phyloP scores from a whole-genome alignment of 1,284 basidiomycete genomes.

The Golubevia pallescens region DNA sequence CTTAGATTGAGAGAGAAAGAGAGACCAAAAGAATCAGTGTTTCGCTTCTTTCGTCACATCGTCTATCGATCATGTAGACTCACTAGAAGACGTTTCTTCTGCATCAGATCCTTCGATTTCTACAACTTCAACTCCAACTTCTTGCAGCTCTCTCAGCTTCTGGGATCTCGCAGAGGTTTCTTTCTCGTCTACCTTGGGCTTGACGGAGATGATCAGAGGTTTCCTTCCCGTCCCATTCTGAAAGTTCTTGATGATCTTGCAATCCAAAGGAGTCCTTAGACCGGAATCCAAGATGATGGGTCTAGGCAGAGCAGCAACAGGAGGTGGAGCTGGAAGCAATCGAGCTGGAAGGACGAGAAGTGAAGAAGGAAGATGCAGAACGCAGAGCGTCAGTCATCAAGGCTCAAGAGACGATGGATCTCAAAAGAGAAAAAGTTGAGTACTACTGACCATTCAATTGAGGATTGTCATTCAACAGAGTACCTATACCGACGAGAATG shows the following conservation, averaged over 20 bases:
- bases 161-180: constrained; percentile 29
- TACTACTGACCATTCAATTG: constrained; percentile 79
- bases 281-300: constrained; percentile 83
- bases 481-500: constrained; percentile 89
- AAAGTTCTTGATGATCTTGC: constrained; percentile 78
- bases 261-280: constrained; percentile 73
- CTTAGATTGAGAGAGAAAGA: constrained; percentile 22
- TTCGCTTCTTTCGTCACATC: not conserved
- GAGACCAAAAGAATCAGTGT: constrained; percentile 64
- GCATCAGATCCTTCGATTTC: constrained; percentile 66
- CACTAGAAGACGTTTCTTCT: not conserved
- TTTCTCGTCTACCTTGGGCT: constrained; percentile 22
- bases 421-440: not conserved
- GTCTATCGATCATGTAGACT: not conserved
- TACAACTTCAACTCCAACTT: constrained; percentile 66
- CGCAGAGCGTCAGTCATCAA: not conserved
- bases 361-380: not conserved
- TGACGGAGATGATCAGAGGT: constrained; percentile 77
- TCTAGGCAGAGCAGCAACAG: constrained; percentile 69
- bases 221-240: constrained; percentile 71
- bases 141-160: constrained; percentile 48
- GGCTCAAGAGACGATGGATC: no score
- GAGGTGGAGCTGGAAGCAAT: constrained; percentile 58
- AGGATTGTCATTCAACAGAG: constrained; percentile 88
- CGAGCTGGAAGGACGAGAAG: constrained; percentile 59